Percentiles rank a stretch among this genome's conserved stretches.
Evolutionary conservation across 2,329 filamentous ascomycete species (phyloP).

Genomic region (Penicillium thymicola): DNA sequence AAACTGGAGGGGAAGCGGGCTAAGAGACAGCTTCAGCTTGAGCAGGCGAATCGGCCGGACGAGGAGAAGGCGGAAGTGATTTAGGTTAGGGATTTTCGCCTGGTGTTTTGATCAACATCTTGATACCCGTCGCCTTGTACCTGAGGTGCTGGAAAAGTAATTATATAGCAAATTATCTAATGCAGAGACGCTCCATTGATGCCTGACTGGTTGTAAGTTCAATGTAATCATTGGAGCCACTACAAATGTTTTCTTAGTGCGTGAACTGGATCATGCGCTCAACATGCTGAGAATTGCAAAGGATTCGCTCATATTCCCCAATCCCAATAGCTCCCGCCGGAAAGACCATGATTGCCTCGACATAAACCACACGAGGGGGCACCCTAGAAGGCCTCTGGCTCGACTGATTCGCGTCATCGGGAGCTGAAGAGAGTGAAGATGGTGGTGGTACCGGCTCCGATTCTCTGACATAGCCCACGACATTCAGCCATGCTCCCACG

Average conservation of each 20-base stretch:
- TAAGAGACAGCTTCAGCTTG: constrained; percentile 17
- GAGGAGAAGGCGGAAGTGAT: constrained; percentile 19
- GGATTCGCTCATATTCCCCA: constrained; percentile 64
- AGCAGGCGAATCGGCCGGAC: constrained; percentile 4
- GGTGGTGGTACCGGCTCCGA: not conserved
- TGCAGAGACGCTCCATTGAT: constrained; percentile 6
- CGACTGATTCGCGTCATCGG: constrained; percentile 3
- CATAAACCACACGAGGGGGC: constrained; percentile 37
- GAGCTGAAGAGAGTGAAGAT: constrained; percentile 16
- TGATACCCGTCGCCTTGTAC: constrained; percentile 16
- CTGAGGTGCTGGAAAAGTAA: constrained; percentile 15
- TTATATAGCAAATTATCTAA: constrained; percentile 3
- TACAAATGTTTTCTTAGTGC: not conserved
- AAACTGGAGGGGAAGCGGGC: constrained; percentile 44
- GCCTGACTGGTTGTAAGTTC: not conserved
- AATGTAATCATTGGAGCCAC: not conserved
- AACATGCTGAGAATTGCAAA: constrained; percentile 42
- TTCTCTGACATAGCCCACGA: constrained; percentile 71
- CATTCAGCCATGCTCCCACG: constrained; percentile 82
- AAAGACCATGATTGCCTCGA: constrained; percentile 79
- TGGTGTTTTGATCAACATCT: not conserved
- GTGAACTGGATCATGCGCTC: constrained; percentile 27
- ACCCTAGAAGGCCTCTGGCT: constrained; percentile 5
- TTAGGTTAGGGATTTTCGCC: not conserved
- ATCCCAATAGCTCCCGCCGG: constrained; percentile 69